Evolutionary conservation across 2,329 filamentous ascomycete genomes (phyloP).

Genomic region (Ceratocystis destructans): DNA sequence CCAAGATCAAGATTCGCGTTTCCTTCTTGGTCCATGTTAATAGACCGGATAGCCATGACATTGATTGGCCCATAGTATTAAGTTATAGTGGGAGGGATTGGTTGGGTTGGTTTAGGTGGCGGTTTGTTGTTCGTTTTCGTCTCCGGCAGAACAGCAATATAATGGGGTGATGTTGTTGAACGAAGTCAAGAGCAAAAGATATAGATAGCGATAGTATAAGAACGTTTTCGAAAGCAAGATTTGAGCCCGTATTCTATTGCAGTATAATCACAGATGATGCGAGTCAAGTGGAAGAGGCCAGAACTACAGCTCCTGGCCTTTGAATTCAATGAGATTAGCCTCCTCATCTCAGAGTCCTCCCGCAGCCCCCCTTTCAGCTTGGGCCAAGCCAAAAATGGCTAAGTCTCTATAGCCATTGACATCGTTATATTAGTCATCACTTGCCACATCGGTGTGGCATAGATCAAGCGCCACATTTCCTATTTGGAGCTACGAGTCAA

Average conservation of each 20-base stretch:
- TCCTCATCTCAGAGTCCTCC: slow-evolving; percentile 12
- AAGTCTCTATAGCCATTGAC: neutral
- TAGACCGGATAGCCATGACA: slow-evolving; percentile 58
- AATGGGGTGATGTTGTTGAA: neutral
- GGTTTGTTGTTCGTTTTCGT: neutral
- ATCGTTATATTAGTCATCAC: slow-evolving; percentile 16
- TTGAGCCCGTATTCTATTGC: neutral
- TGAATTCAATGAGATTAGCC: slow-evolving; percentile 7
- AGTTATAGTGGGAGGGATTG: slow-evolving; percentile 9
- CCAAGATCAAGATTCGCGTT: slow-evolving; percentile 87
- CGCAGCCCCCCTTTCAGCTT: slow-evolving; percentile 11
- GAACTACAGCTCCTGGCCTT: neutral
- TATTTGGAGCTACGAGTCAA: neutral
- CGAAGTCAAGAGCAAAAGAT: neutral
- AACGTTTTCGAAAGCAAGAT: neutral
- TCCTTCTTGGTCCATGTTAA: slow-evolving; percentile 84
- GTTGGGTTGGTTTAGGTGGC: neutral
- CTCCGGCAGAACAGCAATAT: neutral
- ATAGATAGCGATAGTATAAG: neutral
- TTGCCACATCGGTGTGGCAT: slow-evolving; percentile 1
- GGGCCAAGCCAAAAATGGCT: slow-evolving; percentile 3
- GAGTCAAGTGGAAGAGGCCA: neutral
- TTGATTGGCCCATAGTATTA: slow-evolving; percentile 43
- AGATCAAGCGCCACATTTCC: neutral
- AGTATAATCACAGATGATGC: neutral